Evolutionary conservation across 2,329 filamentous ascomycete species (phyloP).

Genomic region (Pseudodiploospora longispora): DNA sequence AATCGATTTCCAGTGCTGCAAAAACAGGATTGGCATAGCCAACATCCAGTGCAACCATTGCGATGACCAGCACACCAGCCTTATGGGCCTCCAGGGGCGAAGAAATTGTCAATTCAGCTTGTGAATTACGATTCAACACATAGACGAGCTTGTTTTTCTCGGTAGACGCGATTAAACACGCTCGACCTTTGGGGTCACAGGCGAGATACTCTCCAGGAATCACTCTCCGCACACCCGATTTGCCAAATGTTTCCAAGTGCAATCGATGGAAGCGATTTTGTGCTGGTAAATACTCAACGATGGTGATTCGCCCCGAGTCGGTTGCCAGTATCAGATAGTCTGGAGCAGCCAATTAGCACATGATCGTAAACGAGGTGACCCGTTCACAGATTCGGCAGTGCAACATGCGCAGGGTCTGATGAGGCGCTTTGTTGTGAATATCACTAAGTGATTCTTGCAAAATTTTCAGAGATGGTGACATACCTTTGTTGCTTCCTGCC

Average conservation of each 20-base stretch:
- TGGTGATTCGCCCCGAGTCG: conserved; percentile 90
- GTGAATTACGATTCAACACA: conserved; percentile 89
- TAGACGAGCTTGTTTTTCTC: conserved; percentile 99
- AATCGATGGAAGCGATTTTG: conserved; percentile 83
- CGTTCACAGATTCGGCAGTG: conserved; percentile 6
- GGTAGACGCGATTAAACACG: conserved; percentile 84
- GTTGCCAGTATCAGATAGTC: conserved; percentile 95
- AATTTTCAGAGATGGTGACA: conserved; percentile 32
- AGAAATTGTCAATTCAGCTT: conserved; percentile 92
- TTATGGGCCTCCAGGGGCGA: conserved; percentile 96
- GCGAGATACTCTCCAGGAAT: conserved; percentile 94
- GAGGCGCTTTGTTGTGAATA: conserved; percentile 12
- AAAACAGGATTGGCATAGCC: conserved; percentile 97
- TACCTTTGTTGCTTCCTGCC: conserved; percentile 93
- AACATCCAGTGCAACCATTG: conserved; percentile 81
- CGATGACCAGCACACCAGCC: conserved; percentile 81
- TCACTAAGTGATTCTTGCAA: conserved; percentile 8
- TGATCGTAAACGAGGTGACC: neutral
- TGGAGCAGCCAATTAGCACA: conserved; percentile 34
- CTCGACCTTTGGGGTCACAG: conserved; percentile 89
- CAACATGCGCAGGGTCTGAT: conserved; percentile 14
- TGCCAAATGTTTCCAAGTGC: conserved; percentile 95
- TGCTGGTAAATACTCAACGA: conserved; percentile 81
- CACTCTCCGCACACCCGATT: conserved; percentile 88
- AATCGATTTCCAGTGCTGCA: conserved; percentile 88